Base-by-base conservation (phyloP, 164 flowering plant species). In the Vitis labrusca region DNA sequence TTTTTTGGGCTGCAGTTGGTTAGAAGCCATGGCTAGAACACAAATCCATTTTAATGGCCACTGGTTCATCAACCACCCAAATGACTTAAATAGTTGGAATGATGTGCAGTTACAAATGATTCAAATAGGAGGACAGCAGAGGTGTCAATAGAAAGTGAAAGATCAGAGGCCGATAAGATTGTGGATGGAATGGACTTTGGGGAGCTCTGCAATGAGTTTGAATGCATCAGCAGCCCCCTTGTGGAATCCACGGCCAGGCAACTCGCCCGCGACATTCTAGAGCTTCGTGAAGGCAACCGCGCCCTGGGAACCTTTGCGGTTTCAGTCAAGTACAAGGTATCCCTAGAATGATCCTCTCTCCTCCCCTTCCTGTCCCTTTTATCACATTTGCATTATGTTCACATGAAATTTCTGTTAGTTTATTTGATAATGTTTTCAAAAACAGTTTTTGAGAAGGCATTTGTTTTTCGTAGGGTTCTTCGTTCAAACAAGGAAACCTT, bases 181-280 rank as follows among this genome's bases (percentile, higher is more conserved):
- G 97, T 92, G 0, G 99, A 94, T 73, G 89, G 91, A 0, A 80
- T 94, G 90, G 87, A 92, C 50, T 94, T 94, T 68, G 99, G 97
- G 16, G 91, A 91, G 79, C 91, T 94, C 2, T 94, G 99, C 84
- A 84, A 94, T 81, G 99, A 94, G 8, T 94, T 94, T 73, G 94
- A 94, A 78, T 94, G 99, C 85, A 83, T 82, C 27, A 94, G 99
- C 64, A 94, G 99, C 71, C 99, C 99, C 29, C 71, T 78, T 44
- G 91, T 92, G 10, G 97, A 94, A 76, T 83, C 99, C 10, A 85
- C 97, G 0, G 99, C 99, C 1, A 84, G 97, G 64, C 97, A 94
- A 74, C 90, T 94, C 52, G 97, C 73, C 0, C 87, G 97, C 7
- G 99, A 94, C 66, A 91, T 94, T 73, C 69, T 94, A 3, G 91